Base-by-base conservation (phyloP, 2,329 filamentous ascomycete genomes). In the Ceratocystiopsis minuta region DNA sequence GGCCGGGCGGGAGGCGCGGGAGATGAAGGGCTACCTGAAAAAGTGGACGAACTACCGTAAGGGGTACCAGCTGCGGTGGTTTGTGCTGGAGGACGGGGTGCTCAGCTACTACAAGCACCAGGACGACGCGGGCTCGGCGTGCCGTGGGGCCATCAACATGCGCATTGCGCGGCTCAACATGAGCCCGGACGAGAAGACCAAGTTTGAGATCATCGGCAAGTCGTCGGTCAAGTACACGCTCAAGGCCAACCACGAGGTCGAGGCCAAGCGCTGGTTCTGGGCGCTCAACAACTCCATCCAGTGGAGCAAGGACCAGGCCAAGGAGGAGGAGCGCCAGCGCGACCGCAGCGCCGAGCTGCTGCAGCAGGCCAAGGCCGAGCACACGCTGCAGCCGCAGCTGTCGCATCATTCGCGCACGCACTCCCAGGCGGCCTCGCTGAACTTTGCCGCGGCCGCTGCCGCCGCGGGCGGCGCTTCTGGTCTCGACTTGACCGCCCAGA, bases 1-100 rank as follows among this genome's bases (percentile, higher is more conserved):
- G 45, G 81, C 80, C 20, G 80, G 81, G 15, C 86, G 88, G 50
- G 90, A 98, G 55, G 81, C 83, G 16, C 73, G 87, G 38, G 88
- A 96, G 60, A 96, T 98, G 83, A 95, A 93, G 63, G 90, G 90
- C 7, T 98, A 96, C 57, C 67, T 98, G 43, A 96, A 95, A 63
- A 98, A 98, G 59, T 98, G 90, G 90, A 98, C 90, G 38, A 98
- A 98, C 57, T 98, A 98, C 57, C 87, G 88, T 17, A 87, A 83
- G 55, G 90, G 90, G 10, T 98, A 95, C 63, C 94, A 98, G 62
- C 60, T 98, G 48, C 72, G 90, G 46, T 98, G 88, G 87, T 98
- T 98, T 56, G 90, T 96, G 14, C 72, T 98, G 10, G 90, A 98
- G 57, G 90, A 98, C 56, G 90, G 90, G 13, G 88, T 98, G 13